These are phyloP conservation scores for Lachancea sp. DNA, from an alignment of 805 yeast genomes.

Conservation along the genomic window DNA sequence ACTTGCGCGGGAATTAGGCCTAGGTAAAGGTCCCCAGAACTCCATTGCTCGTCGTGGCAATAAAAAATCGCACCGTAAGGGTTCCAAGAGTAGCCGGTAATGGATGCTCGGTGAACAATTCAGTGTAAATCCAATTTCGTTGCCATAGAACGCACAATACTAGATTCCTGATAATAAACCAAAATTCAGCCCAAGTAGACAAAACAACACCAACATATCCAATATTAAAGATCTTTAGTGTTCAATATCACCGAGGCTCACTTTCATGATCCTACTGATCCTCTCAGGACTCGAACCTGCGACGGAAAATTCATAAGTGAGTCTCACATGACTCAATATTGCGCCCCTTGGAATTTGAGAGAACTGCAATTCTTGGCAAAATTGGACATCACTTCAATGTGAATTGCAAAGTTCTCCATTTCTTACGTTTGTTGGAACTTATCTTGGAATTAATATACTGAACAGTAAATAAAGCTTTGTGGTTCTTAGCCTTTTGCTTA, in stretches of 20 bases:
- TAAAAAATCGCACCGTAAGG: constrained; percentile 1
- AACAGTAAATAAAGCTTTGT: too few relatives aligned
- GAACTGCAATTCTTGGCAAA: background rate
- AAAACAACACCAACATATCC: too few relatives aligned
- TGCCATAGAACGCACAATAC: too few relatives aligned
- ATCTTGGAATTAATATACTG: background rate
- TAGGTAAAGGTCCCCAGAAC: constrained; percentile 32
- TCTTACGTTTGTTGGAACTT: background rate
- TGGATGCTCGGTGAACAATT: too few relatives aligned
- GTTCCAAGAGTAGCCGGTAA: background rate
- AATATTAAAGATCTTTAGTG: too few relatives aligned
- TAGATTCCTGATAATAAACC: too few relatives aligned
- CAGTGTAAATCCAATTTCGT: too few relatives aligned
- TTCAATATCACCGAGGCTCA: background rate
- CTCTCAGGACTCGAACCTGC: background rate
- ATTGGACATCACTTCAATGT: background rate
- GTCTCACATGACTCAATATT: background rate
- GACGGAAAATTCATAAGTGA: background rate
- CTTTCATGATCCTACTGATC: background rate
- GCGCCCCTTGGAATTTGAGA: background rate
- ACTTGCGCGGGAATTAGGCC: constrained; percentile 61
- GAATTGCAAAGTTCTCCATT: too few relatives aligned
- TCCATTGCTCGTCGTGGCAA: constrained; percentile 4
- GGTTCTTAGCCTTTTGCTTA: too few relatives aligned
- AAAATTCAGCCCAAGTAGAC: too few relatives aligned